Evolutionary conservation across 1,139 yeast genomes (phyloP), one percentile per base, ranked within the genome.

Genomic region (Williopsis jadinii): DNA sequence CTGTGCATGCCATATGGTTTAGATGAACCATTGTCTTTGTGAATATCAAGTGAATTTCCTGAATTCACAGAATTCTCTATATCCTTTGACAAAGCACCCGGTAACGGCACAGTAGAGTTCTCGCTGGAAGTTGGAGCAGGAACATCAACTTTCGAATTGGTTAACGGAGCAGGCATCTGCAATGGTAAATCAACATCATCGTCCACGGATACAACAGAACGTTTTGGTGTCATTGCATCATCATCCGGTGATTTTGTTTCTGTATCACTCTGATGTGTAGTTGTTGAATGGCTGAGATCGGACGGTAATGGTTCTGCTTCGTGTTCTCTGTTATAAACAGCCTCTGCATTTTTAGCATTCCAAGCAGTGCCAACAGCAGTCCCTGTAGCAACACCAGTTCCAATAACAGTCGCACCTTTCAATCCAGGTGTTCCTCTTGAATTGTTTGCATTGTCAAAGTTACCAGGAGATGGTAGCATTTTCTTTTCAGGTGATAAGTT

Each of bases 251-350:
- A 28, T 11, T 11, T 11, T 28, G 12, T 28, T n/a, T 28, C 30
- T 6, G 6, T 19, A 19, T 19, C 24, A 19, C 24, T 19, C 24
- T 19, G 24, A 6, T 19, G 24, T 19, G 24, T 19, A 6, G 24
- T 19, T 19, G 24, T 19, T 19, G 24, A 19, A 19, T 19, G 24
- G 24, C 24, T 19, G 24, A 19, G 24, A 11, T 28, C 30, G 8
- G 11, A 11, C 8, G 38, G 38, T 5, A 36, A 30, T 19, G 30
- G 26, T 6, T 52, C 40, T 4, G 57, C 55, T 30, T 52, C 30
- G 5, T 53, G 56, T 28, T 51, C 53, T 32, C 51, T 54, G 1
- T 50, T 15, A 12, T 36, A 30, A 3, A 11, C 14, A 15, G 32
- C 15, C 10, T n/a, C 32, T 11, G 37, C 15, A n/a, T 37, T 19